Evolutionary conservation across 768 basidiomycete species (phyloP).

Genomic region (Tulasnella sp.): DNA sequence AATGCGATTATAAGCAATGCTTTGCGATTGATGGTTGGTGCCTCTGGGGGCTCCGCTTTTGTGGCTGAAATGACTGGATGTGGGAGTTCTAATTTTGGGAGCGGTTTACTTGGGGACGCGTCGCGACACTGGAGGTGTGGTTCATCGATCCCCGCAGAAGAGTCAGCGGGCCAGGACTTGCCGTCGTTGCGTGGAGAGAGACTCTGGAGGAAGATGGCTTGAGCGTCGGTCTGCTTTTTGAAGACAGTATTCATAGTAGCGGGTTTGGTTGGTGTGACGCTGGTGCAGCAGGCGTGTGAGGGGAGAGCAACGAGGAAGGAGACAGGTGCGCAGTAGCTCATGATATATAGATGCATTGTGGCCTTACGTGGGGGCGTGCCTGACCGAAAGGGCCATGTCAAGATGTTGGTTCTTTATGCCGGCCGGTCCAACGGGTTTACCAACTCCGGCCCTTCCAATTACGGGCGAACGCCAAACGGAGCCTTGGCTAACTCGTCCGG

Average conservation of each 20-base stretch:
- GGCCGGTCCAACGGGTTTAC: no score
- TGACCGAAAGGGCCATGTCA: no score
- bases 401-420: no score
- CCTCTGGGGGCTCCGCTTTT: background rate
- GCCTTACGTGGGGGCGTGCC: no score
- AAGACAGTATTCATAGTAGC: background rate
- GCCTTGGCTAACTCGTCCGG: no score
- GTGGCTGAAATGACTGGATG: background rate
- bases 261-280: background rate
- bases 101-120: background rate
- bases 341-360: no score
- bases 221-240: background rate
- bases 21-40: background rate
- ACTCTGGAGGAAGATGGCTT: no score
- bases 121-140: background rate
- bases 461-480: no score
- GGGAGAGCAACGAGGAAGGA: background rate
- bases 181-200: background rate
- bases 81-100: background rate
- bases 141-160: background rate
- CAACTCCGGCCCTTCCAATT: no score
- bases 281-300: no score
- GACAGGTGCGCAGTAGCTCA: background rate
- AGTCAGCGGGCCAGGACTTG: background rate
- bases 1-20: background rate